A percentile compares a stretch with the other conserved stretches of the same genome.
phyloP scores from a whole-genome alignment of 371 early-diverging fungal genomes.

The Syncephalastrum contaminatum region DNA sequence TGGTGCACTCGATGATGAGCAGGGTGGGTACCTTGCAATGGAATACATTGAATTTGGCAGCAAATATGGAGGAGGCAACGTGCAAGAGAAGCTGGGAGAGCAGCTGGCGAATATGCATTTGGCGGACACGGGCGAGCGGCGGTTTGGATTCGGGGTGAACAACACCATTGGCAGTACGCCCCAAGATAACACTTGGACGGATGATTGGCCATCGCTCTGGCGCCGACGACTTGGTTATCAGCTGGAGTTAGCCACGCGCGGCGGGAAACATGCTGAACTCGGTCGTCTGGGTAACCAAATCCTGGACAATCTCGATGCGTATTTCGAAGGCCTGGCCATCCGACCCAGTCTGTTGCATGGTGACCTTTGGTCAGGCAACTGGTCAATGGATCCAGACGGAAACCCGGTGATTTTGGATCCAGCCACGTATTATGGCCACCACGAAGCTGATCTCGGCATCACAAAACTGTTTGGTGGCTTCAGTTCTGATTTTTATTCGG shows the following conservation, averaged over 20 bases:
- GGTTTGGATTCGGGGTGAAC: slow-evolving; percentile 12
- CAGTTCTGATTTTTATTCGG: slow-evolving; percentile 9
- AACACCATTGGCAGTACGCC: slow-evolving; percentile 16
- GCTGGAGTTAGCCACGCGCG: slow-evolving; percentile 12
- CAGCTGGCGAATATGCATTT: slow-evolving; percentile 15
- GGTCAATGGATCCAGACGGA: slow-evolving; percentile 11
- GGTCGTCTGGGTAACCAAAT: slow-evolving; percentile 5
- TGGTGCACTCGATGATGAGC: slow-evolving; percentile 5
- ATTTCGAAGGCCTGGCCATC: slow-evolving; percentile 13
- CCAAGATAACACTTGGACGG: slow-evolving; percentile 15
- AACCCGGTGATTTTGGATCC: slow-evolving; percentile 17
- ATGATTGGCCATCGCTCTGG: slow-evolving; percentile 11
- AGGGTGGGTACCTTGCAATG: slow-evolving; percentile 9
- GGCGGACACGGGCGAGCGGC: slow-evolving; percentile 6
- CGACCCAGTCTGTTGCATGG: slow-evolving; percentile 13
- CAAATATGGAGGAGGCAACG: slow-evolving; percentile 6
- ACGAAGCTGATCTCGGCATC: slow-evolving; percentile 15
- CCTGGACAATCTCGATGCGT: slow-evolving; percentile 6
- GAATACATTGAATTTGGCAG: slow-evolving; percentile 13
- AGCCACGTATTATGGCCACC: slow-evolving; percentile 13
- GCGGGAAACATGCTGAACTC: slow-evolving; percentile 2
- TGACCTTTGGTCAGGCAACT: slow-evolving; percentile 19
- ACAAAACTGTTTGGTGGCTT: slow-evolving; percentile 15
- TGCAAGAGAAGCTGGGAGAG: slow-evolving; percentile 11
- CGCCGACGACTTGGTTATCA: slow-evolving; percentile 13